Evolutionary conservation across 1,284 basidiomycete genomes (phyloP).

Genomic region (Erythrobasidium hasegawianum): DNA sequence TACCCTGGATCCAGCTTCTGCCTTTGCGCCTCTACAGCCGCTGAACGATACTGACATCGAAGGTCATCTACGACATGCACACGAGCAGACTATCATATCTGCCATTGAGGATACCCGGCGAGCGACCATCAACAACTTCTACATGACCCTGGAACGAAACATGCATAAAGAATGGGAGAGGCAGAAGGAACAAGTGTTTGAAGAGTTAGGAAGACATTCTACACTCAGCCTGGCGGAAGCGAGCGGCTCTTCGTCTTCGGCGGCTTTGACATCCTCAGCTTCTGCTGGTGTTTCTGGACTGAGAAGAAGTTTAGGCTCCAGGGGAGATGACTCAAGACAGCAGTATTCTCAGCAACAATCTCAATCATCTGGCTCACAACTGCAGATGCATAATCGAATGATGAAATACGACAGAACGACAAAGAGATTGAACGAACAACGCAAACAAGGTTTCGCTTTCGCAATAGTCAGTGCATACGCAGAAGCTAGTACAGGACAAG

Average conservation of each 20-base stretch:
- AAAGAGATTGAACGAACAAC: conserved; percentile 65
- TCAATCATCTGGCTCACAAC: conserved; percentile 28
- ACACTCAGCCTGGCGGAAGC: conserved; percentile 16
- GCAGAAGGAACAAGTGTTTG: conserved; percentile 82
- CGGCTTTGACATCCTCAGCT: neutral
- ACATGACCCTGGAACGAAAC: conserved; percentile 69
- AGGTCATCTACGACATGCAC: conserved; percentile 78
- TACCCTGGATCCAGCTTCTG: conserved; percentile 74
- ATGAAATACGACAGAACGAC: conserved; percentile 86
- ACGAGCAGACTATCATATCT: conserved; percentile 88
- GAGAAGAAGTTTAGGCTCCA: conserved; percentile 8
- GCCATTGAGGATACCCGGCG: conserved; percentile 85
- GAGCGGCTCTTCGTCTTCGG: conserved; percentile 50
- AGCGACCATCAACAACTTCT: conserved; percentile 75
- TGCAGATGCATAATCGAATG: conserved; percentile 74
- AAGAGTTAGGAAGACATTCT: conserved; percentile 70
- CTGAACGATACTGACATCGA: conserved; percentile 85
- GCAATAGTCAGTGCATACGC: conserved; percentile 57
- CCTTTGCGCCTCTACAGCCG: conserved; percentile 81
- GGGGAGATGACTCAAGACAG: conserved; percentile 9
- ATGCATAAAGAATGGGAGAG: conserved; percentile 80
- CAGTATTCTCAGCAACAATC: conserved; percentile 3
- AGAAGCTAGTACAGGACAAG: conserved; percentile 9
- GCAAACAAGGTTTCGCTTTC: conserved; percentile 66
- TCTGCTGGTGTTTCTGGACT: too few relatives aligned